Evolutionary conservation across 2,329 filamentous ascomycete genomes (phyloP).

Genomic region (Trematosphaeria pertusa): DNA sequence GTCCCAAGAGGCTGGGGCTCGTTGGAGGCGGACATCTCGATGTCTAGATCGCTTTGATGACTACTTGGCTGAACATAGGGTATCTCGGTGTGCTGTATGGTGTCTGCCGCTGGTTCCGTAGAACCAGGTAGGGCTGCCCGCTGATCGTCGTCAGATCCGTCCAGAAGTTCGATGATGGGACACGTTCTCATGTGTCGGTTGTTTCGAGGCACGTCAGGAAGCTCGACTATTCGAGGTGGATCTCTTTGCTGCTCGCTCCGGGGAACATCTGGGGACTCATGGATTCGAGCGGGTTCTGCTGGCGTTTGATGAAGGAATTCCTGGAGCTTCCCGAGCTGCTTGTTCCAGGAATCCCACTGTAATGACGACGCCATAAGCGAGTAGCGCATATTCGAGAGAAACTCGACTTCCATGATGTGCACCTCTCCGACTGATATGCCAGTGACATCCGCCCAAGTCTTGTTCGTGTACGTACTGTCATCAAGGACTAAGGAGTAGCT

Average conservation of each 20-base stretch:
- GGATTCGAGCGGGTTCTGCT: neutral
- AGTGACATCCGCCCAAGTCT: conserved; percentile 96
- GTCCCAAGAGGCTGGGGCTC: too few relatives aligned
- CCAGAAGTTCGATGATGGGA: too few relatives aligned
- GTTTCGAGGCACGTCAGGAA: neutral
- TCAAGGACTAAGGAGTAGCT: conserved; percentile 61
- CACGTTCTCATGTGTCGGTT: neutral
- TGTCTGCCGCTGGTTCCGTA: too few relatives aligned
- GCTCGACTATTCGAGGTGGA: neutral
- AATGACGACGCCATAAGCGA: neutral
- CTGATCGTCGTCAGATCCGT: too few relatives aligned
- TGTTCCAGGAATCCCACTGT: neutral
- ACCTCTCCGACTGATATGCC: conserved; percentile 89
- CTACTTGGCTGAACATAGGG: too few relatives aligned
- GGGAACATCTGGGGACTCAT: neutral
- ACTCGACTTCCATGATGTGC: conserved; percentile 97
- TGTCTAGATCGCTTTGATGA: too few relatives aligned
- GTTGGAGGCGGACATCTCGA: too few relatives aligned
- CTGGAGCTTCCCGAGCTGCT: neutral
- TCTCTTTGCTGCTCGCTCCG: neutral
- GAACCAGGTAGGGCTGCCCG: too few relatives aligned
- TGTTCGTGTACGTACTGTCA: conserved; percentile 97
- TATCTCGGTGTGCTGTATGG: too few relatives aligned
- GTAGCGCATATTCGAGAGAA: conserved; percentile 94
- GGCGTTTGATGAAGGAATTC: neutral